A percentile compares a stretch with the other conserved stretches of the same genome.
Evolutionary conservation across 2,329 filamentous ascomycete species (phyloP).

Genomic region (Gliomastix tumulicola): DNA sequence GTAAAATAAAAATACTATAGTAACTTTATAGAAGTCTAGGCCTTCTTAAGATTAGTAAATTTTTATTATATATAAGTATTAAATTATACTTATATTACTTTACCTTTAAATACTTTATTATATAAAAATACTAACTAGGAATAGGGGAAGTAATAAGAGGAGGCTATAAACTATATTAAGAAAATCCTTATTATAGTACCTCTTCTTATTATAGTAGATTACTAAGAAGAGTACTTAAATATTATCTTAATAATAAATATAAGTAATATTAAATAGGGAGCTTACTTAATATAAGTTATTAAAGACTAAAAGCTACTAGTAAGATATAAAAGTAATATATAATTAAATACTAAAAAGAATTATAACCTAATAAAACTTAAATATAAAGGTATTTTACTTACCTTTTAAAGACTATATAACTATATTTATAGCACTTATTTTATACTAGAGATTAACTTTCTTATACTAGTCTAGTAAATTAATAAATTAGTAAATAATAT

Average conservation of each 20-base stretch:
- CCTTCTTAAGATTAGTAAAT: background rate
- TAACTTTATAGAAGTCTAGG: background rate
- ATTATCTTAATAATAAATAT: no score
- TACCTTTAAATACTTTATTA: background rate
- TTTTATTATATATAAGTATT: background rate
- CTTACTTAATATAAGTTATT: no score
- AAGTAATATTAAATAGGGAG: no score
- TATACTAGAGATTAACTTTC: background rate
- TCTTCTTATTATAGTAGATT: background rate
- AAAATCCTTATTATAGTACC: background rate
- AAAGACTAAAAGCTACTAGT: no score
- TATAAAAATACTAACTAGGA: no score
- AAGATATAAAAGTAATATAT: no score
- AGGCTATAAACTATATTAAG: background rate
- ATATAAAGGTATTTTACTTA: background rate
- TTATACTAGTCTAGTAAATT: background rate
- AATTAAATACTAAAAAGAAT: background rate
- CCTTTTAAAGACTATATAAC: background rate
- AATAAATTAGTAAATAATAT: no score
- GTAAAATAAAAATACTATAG: background rate
- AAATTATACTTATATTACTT: background rate
- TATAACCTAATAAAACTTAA: no score
- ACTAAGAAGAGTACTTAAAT: no score
- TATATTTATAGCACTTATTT: constrained; percentile 1
- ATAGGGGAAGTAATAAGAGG: background rate